A percentile compares a stretch with the other conserved stretches of the same genome.
Conservation (phyloP, 768 basidiomycete genomes). For the Tulasnella sp. region DNA sequence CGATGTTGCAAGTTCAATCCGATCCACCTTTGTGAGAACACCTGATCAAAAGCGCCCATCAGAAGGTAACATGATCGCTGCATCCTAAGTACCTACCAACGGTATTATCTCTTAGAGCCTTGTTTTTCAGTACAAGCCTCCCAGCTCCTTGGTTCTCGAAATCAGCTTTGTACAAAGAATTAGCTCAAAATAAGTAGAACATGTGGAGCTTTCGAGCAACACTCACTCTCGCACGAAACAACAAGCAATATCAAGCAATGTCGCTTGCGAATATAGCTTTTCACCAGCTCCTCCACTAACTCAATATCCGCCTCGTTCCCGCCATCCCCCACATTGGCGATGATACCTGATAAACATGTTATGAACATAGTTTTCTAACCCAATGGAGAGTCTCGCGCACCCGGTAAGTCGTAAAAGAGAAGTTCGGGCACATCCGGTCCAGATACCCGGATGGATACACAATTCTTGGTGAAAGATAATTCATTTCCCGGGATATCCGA, state of each 20-base stretch:
- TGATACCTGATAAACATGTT: constrained; percentile 6
- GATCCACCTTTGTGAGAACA: constrained; percentile 65
- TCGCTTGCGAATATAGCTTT: neutral
- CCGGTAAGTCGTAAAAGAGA: constrained; percentile 51
- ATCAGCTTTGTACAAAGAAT: constrained; percentile 37
- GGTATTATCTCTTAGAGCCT: constrained; percentile 52
- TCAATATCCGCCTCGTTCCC: neutral
- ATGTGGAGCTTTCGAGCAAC: too few relatives aligned
- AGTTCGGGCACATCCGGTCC: constrained; percentile 48
- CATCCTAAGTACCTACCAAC: constrained; percentile 58
- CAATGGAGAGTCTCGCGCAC: constrained; percentile 21
- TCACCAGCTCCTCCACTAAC: neutral
- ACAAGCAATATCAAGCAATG: neutral
- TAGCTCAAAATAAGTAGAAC: too few relatives aligned
- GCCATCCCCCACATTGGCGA: neutral
- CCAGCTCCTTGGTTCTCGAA: constrained; percentile 70
- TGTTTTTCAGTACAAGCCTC: constrained; percentile 44
- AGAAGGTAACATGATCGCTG: too few relatives aligned
- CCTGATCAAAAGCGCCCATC: constrained; percentile 35
- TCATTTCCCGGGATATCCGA: neutral
- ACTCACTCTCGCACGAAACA: constrained; percentile 4
- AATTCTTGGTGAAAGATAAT: constrained; percentile 40
- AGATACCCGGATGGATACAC: constrained; percentile 44
- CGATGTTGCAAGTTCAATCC: constrained; percentile 45
- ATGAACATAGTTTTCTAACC: neutral